Evolutionary conservation across 441 rosid species (phyloP), one percentile per base, ranked within the genome.

Genomic region (Croton laevigatus): DNA sequence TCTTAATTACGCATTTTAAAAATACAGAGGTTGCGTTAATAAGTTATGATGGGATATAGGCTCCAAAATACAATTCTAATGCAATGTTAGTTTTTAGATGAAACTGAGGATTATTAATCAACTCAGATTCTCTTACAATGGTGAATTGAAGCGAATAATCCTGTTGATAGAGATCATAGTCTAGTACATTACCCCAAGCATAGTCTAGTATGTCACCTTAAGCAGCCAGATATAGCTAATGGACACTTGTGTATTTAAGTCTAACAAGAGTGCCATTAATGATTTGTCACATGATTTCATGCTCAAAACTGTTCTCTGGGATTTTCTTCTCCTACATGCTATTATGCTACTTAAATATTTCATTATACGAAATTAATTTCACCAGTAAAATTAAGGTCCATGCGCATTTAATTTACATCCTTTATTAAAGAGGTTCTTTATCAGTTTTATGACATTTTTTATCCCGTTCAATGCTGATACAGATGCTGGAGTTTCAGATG

Each of bases 401-500:
- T 42, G 22, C 11, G 49, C 57, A 34, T 22, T 63, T 52, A 60
- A 38, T 23, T 62, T 73, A 53, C 8, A n/a, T 5, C 20, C n/a
- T 53, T 40, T 45, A 22, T 40, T 23, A 6, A 45, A 59, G 3
- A 36, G 49, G 27, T 46, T 11, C 42, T 68, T 52, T 44, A 55
- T 69, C 16, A 3, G 40, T 64, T 23, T 3, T 11, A 57, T 11
- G 17, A 12, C 3, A 19, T 44, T 46, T 27, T 34, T 55, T 11
- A 62, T 68, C 60, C n/a, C 7, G 16, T 65, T 71, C 60, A 61
- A 48, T 73, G 38, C 71, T 74, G 64, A 53, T 60, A 70, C 84
- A 76, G 83, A 64, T 75, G 27, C 73, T 49, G 84, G 69, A 22
- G 59, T 60, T 72, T 75, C 76, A 13, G 49, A 63, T 70, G 72